Conservation (phyloP, 2,329 filamentous ascomycete species). For the Bipolaris bicolor region DNA sequence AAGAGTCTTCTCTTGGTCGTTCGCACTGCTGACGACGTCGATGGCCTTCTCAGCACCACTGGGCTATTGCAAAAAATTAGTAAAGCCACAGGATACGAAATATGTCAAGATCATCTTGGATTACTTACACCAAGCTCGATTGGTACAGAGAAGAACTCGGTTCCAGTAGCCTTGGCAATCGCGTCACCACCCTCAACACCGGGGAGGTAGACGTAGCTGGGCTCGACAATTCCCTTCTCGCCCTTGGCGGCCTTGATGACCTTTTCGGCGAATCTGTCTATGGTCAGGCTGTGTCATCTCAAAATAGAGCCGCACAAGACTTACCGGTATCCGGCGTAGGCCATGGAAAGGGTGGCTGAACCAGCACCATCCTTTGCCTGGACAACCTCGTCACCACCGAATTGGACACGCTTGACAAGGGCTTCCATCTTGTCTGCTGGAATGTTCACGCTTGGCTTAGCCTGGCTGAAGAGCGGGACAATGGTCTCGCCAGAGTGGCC, state of each 20-base stretch:
- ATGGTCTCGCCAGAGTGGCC: conserved; percentile 99
- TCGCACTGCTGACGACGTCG: conserved; percentile 78
- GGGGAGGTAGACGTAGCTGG: conserved; percentile 93
- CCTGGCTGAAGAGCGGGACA: conserved; percentile 94
- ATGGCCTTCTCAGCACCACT: conserved; percentile 84
- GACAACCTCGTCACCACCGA: conserved; percentile 96
- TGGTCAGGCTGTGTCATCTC: background rate
- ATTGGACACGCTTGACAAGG: conserved; percentile 93
- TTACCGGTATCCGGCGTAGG: conserved; percentile 81
- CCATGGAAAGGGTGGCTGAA: conserved; percentile 92
- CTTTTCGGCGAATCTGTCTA: conserved; percentile 80
- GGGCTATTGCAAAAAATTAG: conserved; percentile 59
- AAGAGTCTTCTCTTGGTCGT: conserved; percentile 87
- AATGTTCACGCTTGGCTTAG: conserved; percentile 78
- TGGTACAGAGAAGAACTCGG: conserved; percentile 94
- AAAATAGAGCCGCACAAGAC: background rate
- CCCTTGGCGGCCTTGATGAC: conserved; percentile 87
- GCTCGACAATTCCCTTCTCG: conserved; percentile 91
- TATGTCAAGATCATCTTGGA: too few species aligned
- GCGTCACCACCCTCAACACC: conserved; percentile 87
- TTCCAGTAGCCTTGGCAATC: conserved; percentile 80
- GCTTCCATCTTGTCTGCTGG: conserved; percentile 88
- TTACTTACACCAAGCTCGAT: conserved; percentile 89
- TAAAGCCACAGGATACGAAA: background rate
- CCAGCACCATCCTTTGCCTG: conserved; percentile 92